phyloP scores from a whole-genome alignment of 352 stramenopile genomes.

The Phytopythium chamaehyphon region DNA sequence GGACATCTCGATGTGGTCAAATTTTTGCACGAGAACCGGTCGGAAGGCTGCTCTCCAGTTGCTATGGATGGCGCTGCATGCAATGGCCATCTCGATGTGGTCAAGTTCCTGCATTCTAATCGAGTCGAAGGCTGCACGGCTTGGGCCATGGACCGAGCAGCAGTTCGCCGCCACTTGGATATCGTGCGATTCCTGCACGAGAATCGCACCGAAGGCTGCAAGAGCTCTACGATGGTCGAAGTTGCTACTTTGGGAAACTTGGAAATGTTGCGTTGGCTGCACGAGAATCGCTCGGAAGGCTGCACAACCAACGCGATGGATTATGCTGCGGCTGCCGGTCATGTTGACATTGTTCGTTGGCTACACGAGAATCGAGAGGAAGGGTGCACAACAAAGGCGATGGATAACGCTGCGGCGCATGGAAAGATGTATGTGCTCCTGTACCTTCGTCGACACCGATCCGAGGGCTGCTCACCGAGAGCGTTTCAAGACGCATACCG shows the following conservation, averaged over 20 bases:
- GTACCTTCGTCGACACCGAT: too few relatives aligned
- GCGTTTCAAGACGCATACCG: too few relatives aligned
- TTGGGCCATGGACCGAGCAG: neutral
- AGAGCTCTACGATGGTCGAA: too few relatives aligned
- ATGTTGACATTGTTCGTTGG: too few relatives aligned
- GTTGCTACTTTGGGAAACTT: too few relatives aligned
- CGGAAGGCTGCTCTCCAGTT: constrained; percentile 9
- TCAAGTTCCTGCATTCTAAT: neutral
- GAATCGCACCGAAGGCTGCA: constrained; percentile 1
- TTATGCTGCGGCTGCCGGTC: too few relatives aligned
- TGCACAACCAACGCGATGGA: constrained; percentile 1
- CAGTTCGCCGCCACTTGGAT: neutral
- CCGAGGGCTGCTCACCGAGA: too few relatives aligned
- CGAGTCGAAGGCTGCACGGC: neutral
- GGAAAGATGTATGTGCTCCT: too few relatives aligned
- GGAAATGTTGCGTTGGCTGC: too few relatives aligned
- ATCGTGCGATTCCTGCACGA: neutral
- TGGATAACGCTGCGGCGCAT: too few relatives aligned
- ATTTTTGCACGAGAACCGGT: neutral
- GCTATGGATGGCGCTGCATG: constrained; percentile 11
- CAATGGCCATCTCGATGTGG: constrained; percentile 2
- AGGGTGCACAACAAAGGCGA: too few relatives aligned
- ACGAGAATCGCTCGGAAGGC: neutral
- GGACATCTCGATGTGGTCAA: neutral
- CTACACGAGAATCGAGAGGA: too few relatives aligned